Conservation (phyloP, 768 basidiomycete species). For the Rubroboletus pulcherrimus region DNA sequence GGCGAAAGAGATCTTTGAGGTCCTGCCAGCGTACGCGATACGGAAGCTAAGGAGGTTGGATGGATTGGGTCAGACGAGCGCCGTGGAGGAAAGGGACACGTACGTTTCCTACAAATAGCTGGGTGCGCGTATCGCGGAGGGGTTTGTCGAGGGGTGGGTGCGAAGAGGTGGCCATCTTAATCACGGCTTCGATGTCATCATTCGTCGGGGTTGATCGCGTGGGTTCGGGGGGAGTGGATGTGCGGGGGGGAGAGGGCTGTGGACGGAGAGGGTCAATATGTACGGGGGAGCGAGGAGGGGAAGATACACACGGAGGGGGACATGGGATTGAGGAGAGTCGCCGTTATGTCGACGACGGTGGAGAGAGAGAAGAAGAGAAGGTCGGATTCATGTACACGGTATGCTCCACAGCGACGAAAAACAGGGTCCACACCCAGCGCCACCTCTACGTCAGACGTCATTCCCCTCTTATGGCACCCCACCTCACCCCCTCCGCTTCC, state of each 20-base stretch:
- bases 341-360: not conserved
- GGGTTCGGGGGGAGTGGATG: conserved; percentile 5
- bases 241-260: conserved; percentile 11
- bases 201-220: conserved; percentile 46
- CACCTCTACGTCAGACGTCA: conserved; percentile 34
- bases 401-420: conserved; percentile 34
- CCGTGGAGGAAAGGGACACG: conserved; percentile 27
- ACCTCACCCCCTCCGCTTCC: not conserved
- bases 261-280: not conserved
- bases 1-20: conserved; percentile 95
- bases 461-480: conserved; percentile 17
- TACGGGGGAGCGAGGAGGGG: too few species aligned
- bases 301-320: conserved; percentile 8
- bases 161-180: conserved; percentile 83
- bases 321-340: conserved; percentile 11
- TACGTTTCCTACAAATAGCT: conserved; percentile 96
- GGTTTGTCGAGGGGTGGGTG: conserved; percentile 50
- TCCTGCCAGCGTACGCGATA: conserved; percentile 99
- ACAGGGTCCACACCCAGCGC: conserved; percentile 33
- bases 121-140: conserved; percentile 83
- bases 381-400: conserved; percentile 27
- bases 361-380: conserved; percentile 8
- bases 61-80: not conserved
- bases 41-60: conserved; percentile 62
- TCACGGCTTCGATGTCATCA: conserved; percentile 90